Evolutionary conservation across 108 stramenopile genomes (phyloP).

Genomic region (Pseudonitzschia delicatissima): DNA sequence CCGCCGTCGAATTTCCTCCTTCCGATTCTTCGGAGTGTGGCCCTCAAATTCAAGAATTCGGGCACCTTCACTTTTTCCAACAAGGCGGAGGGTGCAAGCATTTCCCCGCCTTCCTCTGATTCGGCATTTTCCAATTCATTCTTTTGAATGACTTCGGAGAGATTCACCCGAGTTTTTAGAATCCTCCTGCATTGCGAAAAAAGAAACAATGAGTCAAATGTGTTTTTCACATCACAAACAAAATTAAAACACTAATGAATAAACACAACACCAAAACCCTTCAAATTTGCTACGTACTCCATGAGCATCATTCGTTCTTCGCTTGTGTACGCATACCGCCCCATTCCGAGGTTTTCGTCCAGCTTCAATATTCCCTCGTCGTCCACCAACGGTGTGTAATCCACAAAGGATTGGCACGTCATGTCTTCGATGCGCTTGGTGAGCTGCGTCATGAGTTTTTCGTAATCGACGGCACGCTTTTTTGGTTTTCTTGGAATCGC

Average conservation of each 20-base stretch:
- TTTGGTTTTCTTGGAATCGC: slow-evolving; percentile 24
- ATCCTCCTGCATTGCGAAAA: slow-evolving; percentile 17
- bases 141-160: slow-evolving; percentile 27
- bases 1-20: slow-evolving; percentile 10
- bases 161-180: slow-evolving; percentile 21
- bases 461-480: slow-evolving; percentile 82
- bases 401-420: slow-evolving; percentile 28
- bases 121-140: slow-evolving; percentile 7
- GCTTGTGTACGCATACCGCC: slow-evolving; percentile 55
- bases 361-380: slow-evolving; percentile 17
- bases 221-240: too few relatives aligned
- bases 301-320: slow-evolving; percentile 66
- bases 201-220: background rate
- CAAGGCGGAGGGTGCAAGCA: slow-evolving; percentile 3
- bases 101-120: slow-evolving; percentile 3
- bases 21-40: slow-evolving; percentile 27
- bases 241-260: too few relatives aligned
- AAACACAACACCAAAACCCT: too few relatives aligned
- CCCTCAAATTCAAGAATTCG: slow-evolving; percentile 26
- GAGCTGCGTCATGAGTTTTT: slow-evolving; percentile 69
- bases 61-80: slow-evolving; percentile 18
- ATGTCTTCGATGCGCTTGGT: slow-evolving; percentile 69
- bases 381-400: slow-evolving; percentile 21
- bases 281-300: slow-evolving; percentile 37
- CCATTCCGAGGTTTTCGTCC: slow-evolving; percentile 49